Conservation (phyloP, 2,329 filamentous ascomycete genomes). For the Trichoderma pleuroti region DNA sequence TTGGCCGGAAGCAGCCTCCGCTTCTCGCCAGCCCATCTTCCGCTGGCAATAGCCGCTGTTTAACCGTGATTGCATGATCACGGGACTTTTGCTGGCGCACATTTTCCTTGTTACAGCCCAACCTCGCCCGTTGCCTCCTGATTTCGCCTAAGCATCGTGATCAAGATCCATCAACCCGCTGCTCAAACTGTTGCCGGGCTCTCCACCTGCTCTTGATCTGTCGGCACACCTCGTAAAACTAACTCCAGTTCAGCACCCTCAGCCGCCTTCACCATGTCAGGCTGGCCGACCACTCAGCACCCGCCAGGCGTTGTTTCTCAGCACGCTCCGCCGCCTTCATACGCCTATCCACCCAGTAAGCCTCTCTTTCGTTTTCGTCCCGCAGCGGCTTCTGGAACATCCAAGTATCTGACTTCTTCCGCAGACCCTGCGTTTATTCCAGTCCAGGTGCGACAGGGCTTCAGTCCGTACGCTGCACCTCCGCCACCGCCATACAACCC, state of each 20-base stretch:
- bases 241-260: conserved; percentile 18
- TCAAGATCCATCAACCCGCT: not conserved
- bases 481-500: conserved; percentile 25
- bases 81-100: conserved; percentile 25
- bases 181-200: not conserved
- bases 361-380: conserved; percentile 13
- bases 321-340: conserved; percentile 34
- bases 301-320: conserved; percentile 42
- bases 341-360: conserved; percentile 41
- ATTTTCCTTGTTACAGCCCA: conserved; percentile 15
- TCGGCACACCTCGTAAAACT: conserved; percentile 17
- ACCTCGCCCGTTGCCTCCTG: not conserved
- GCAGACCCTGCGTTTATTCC: conserved; percentile 56
- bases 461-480: conserved; percentile 45
- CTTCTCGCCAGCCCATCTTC: not conserved
- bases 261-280: conserved; percentile 34
- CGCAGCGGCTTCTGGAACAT: not conserved
- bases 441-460: conserved; percentile 60
- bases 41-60: conserved; percentile 18
- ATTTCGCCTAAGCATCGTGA: conserved; percentile 10
- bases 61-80: conserved; percentile 20
- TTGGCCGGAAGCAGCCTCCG: not conserved
- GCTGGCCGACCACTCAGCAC: conserved; percentile 37
- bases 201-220: not conserved
- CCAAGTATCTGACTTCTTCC: conserved; percentile 25